phyloP scores from a whole-genome alignment of 2,329 filamentous ascomycete genomes.

The Trichoderma citrinoviride region DNA sequence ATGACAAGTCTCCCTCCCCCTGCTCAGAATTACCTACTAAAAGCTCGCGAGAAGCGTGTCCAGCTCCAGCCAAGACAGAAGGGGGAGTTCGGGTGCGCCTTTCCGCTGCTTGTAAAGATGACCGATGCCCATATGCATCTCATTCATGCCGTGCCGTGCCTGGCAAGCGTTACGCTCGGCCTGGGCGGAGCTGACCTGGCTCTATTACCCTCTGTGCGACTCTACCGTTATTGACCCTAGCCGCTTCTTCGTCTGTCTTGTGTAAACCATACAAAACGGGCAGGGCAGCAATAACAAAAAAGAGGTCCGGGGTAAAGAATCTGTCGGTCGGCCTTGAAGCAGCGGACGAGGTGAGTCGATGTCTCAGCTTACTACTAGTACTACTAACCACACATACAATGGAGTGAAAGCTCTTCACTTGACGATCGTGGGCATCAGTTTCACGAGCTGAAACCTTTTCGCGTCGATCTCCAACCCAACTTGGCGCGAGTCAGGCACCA shows the following conservation, averaged over 20 bases:
- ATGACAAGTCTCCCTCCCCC: background rate
- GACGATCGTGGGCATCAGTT: background rate
- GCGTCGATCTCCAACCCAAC: background rate
- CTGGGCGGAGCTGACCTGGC: background rate
- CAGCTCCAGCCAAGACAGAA: background rate
- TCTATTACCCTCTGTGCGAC: background rate
- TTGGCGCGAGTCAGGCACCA: background rate
- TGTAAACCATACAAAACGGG: background rate
- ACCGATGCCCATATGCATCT: conserved; percentile 18
- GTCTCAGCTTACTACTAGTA: background rate
- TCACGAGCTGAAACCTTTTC: background rate
- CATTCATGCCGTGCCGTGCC: background rate
- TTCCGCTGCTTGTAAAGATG: background rate
- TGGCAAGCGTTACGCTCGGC: background rate
- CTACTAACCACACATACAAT: too few species aligned
- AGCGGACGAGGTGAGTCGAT: background rate
- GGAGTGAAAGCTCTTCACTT: background rate
- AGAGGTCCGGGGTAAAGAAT: background rate
- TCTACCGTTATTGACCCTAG: background rate
- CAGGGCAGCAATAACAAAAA: too few species aligned
- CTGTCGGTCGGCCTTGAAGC: background rate
- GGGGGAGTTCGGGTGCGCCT: background rate
- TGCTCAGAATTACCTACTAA: background rate
- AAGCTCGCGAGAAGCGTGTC: background rate
- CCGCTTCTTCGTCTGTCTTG: background rate